Base-by-base conservation (phyloP, 306 rosid genomes). In the Cicer yamashitae region DNA sequence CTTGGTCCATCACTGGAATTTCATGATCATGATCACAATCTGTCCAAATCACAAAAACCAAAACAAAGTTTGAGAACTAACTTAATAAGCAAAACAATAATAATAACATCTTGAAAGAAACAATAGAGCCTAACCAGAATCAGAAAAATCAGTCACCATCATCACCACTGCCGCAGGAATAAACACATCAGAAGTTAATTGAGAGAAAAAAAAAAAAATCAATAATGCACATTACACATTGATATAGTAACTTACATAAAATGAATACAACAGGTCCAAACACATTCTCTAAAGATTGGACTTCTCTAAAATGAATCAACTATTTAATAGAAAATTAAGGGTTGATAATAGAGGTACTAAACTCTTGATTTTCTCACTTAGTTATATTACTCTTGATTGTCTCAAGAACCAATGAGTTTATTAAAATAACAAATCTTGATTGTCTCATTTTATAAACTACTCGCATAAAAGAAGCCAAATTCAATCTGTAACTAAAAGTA, bases 41-140 rank as follows among this genome's bases (percentile, higher is more conserved):
- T 85, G 83, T 60, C 37, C 37, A 56, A 61, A 51, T 14, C 39
- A 34, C 8, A 66, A 15, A 76, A 68, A 75, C 54, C 7, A 8
- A 44, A 44, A 66, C 57, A 38, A 22, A 15, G 34, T 37, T 57
- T 74, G 3, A 83, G 77, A 51, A 54, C 52, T 7, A 12, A 17
- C 15, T 56, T 53, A 62, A 34, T 12, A 56, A 45, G 52, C 37
- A 30, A 4, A 30, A 30, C 37, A 77, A 47, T 38, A n/a, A 6
- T 13, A 17, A 61, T 5, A 54, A 45, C 37, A 76, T 6, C 18
- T 10, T 44, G 13, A 20, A 8, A 71, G 9, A 71, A 48, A 43
- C 7, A 4, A 1, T 10, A 11, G 45, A 51, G 9, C 62, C 89
- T 81, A 60, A 87, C 97, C 97, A 67, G 81, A 62, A 17, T 8